Conservation (phyloP, 495 filamentous ascomycete species). For the Cladorrhinum samala region DNA sequence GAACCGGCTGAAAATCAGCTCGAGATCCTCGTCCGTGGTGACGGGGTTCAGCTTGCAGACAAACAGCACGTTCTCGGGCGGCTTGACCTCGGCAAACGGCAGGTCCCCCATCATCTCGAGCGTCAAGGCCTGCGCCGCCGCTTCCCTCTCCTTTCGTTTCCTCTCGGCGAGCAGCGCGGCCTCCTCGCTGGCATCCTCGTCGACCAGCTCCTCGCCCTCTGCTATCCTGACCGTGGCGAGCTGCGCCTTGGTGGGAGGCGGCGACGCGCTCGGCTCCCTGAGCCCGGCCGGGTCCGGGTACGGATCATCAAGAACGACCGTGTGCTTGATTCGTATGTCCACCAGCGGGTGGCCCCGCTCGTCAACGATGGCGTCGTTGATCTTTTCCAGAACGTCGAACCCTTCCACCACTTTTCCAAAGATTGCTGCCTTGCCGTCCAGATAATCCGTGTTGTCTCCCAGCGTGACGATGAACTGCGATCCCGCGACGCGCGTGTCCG, state of each 20-base stretch:
- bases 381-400: constrained; percentile 86
- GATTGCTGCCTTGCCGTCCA: constrained; percentile 87
- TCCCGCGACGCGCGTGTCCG: constrained; percentile 70
- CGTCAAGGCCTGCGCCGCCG: constrained; percentile 87
- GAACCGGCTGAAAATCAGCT: constrained; percentile 95
- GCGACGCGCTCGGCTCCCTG: constrained; percentile 68
- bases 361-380: constrained; percentile 84
- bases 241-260: constrained; percentile 76
- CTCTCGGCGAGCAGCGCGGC: constrained; percentile 75
- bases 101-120: constrained; percentile 97
- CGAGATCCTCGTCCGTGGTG: constrained; percentile 86
- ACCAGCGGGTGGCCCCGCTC: constrained; percentile 74
- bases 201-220: constrained; percentile 74
- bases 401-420: constrained; percentile 94
- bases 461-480: constrained; percentile 90
- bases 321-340: constrained; percentile 90
- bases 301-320: constrained; percentile 82
- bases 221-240: constrained; percentile 85
- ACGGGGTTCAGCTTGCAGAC: constrained; percentile 98
- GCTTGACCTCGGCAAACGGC: constrained; percentile 96
- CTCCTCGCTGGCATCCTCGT: constrained; percentile 57
- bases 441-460: constrained; percentile 77
- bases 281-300: constrained; percentile 73
- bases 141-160: constrained; percentile 79
- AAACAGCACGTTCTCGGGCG: constrained; percentile 94